These are phyloP conservation scores for Centella asiatica DNA, from an alignment of 129 eudicot species.

Conservation along the genomic window DNA sequence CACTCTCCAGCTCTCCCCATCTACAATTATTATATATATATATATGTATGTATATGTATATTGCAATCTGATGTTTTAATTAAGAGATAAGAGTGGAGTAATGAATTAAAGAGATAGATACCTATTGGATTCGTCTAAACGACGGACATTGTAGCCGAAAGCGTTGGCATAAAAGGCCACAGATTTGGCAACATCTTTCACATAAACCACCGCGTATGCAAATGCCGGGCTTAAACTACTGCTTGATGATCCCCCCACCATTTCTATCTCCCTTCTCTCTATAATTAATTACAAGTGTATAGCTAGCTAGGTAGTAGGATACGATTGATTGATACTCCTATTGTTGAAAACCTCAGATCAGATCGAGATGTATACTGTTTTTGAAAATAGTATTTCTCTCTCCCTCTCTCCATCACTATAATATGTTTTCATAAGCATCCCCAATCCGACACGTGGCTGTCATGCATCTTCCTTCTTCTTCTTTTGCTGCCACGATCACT, in stretches of 20 bases:
- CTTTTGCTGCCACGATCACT: conserved; percentile 2
- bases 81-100: too few relatives aligned
- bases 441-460: conserved; percentile 3
- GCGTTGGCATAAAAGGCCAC: conserved; percentile 76
- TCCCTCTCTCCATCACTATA: neutral
- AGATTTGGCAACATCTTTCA: conserved; percentile 83
- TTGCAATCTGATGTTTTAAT: too few relatives aligned
- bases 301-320: neutral
- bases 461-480: neutral
- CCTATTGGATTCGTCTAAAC: conserved; percentile 62
- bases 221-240: conserved; percentile 46
- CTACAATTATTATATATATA: conserved; percentile 12
- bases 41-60: neutral
- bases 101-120: neutral
- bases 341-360: neutral
- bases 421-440: too few relatives aligned
- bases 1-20: conserved; percentile 92
- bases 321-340: neutral
- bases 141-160: conserved; percentile 71
- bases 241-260: conserved; percentile 32
- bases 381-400: neutral
- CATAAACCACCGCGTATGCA: conserved; percentile 85
- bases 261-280: neutral
- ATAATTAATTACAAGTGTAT: too few relatives aligned
- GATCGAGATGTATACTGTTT: neutral